Base-by-base conservation (phyloP, 495 filamentous ascomycete genomes). In the Neurospora cerealis region DNA sequence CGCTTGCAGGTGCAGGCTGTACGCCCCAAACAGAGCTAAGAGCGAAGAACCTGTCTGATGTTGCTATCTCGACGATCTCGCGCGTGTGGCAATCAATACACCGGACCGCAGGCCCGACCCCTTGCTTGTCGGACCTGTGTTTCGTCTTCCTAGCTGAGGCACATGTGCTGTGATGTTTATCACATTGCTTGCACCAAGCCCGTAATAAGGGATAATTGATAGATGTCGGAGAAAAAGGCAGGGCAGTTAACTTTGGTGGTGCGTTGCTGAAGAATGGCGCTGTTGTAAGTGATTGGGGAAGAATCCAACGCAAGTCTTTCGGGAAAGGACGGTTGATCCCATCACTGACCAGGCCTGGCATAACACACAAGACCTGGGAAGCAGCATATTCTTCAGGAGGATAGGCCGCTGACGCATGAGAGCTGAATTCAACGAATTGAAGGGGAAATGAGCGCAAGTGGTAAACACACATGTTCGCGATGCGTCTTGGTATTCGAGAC, bases 191-290 rank as follows among this genome's bases (percentile, higher is more conserved):
- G 10, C 21, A 54, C 46, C 46, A 54, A 6, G 10, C 10, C 21
- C 21, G 46, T 54, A 54, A 10, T 1, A 54, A 15, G 6, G 4
- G 0, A 28, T 54, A 54, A 6, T 54, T 28, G 10, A 54, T 54
- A 3, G 21, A 13, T 54, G n/a, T 24, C 9, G 9, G 9, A 0
- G 4, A 13, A 3, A 24, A 21, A 54, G 46, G 46, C 9, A 54
- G 1, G 0, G 46, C 46, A 4, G 3, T 24, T 1, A 54, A 2
- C 1, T 1, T 2, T 4, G 21, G 9, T 24, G 2, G 0, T 5
- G 3, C 0, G 46, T 4, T 1, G 19, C 8, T 2, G 21, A 54
- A 54, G 9, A 24, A 54, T 24, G n/a, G n/a, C 10, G 6, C 9
- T 5, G 2, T 1, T 2, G 21, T 0, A 13, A 0, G 5, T 21